Conservation (phyloP, 1,284 basidiomycete species). For the Tetrapyrgos nigripes region DNA sequence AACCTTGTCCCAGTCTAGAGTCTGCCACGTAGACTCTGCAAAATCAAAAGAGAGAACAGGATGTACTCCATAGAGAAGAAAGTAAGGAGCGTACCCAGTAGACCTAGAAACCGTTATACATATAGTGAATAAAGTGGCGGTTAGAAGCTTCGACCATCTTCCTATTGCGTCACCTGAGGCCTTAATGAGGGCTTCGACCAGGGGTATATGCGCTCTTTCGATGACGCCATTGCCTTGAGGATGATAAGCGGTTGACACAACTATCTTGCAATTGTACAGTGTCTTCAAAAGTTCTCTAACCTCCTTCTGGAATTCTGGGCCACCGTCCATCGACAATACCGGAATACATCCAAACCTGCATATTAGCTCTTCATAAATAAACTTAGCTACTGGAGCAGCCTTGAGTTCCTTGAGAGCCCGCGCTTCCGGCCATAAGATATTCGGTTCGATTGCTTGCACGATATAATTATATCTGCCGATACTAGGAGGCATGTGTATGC, state of each 20-base stretch:
- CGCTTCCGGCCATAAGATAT: slow-evolving; percentile 34
- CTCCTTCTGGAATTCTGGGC: slow-evolving; percentile 34
- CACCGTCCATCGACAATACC: slow-evolving; percentile 32
- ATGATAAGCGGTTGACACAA: slow-evolving; percentile 36
- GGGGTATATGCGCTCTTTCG: slow-evolving; percentile 32
- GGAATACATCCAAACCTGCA: slow-evolving; percentile 33
- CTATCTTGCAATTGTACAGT: slow-evolving; percentile 28
- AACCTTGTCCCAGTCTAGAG: slow-evolving; percentile 10
- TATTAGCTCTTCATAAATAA: slow-evolving; percentile 36
- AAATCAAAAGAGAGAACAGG: slow-evolving; percentile 26
- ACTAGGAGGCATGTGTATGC: slow-evolving; percentile 33
- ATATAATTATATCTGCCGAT: slow-evolving; percentile 28
- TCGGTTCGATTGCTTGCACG: slow-evolving; percentile 30
- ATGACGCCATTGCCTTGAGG: slow-evolving; percentile 37
- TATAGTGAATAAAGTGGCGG: slow-evolving; percentile 19
- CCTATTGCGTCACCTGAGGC: slow-evolving; percentile 22
- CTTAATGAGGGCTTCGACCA: slow-evolving; percentile 29
- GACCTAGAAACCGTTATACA: slow-evolving; percentile 20
- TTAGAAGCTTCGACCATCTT: slow-evolving; percentile 19
- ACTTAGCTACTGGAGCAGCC: slow-evolving; percentile 24
- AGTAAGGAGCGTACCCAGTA: slow-evolving; percentile 20
- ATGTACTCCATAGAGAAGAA: slow-evolving; percentile 16
- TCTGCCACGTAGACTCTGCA: slow-evolving; percentile 21
- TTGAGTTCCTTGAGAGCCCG: slow-evolving; percentile 15
- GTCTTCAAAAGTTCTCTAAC: slow-evolving; percentile 20